Evolutionary conservation across 2,329 filamentous ascomycete species (phyloP), one percentile per base, ranked within the genome.

Genomic region (Phialemoniopsis sp.): DNA sequence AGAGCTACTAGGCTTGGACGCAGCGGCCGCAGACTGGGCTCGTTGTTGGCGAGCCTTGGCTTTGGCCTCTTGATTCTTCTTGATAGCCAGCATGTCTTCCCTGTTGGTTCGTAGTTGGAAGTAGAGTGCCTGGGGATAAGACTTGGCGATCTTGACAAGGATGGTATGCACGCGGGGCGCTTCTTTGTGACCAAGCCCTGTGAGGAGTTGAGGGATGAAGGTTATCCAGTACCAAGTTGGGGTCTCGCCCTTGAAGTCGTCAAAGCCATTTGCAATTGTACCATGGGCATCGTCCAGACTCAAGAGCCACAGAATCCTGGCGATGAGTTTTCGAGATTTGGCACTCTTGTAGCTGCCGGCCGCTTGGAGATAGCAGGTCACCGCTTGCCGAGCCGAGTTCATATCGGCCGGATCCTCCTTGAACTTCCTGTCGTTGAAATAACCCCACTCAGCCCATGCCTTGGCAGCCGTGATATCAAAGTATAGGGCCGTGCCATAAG

Each of bases 171-270:
- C 87, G 35, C 94, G 85, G 5, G 82, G 81, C 12, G 89, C 91
- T 63, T 99, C 94, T 52, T 91, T 90, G 56, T 96, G 85, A 3
- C 87, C 88, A 37, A 98, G 73, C 38, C 91, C 93, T 32, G 89
- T 91, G 26, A 99, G 78, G 32, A 99, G 76, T 62, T 99, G 93
- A 14, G 93, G 93, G 47, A 99, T 97, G 60, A 95, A 98, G 0
- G 91, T 97, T 51, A 97, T 96, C 93, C 93, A 99, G 66, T 97
- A 98, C 93, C 93, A 99, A 12, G 95, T 89, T 1, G 90, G 89
- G 3, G 89, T 95, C 52, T 98, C 94, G 37, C 93, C 93, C 70
- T 97, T 96, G 68, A 93, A 98, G 51, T 91, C 88, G 48, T 95
- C 89, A 50, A 96, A 98, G 12, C 91, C 89, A 51, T 81, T 74